phyloP scores from a whole-genome alignment of 345 rosid species.

The Angophora floribunda region DNA sequence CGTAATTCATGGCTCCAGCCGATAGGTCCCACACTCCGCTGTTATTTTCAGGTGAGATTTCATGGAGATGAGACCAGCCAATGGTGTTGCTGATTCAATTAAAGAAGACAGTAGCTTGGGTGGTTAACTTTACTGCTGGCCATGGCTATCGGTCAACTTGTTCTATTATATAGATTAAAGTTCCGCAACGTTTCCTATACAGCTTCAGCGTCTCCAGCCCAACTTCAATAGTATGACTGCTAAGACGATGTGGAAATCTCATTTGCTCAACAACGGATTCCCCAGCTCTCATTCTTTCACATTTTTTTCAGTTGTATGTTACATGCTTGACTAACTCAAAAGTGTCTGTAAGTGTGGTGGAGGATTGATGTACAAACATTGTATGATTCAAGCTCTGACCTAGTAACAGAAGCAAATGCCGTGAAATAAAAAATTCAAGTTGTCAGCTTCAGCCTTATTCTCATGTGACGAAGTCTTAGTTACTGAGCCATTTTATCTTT shows the following conservation, averaged over 20 bases:
- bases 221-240: neutral
- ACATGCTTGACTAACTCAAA: neutral
- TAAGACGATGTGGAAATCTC: neutral
- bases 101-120: slow-evolving; percentile 7
- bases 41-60: slow-evolving; percentile 49
- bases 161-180: slow-evolving; percentile 57
- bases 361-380: neutral
- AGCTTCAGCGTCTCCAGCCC: slow-evolving; percentile 45
- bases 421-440: no score
- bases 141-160: slow-evolving; percentile 31
- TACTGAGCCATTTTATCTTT: neutral
- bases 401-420: no score
- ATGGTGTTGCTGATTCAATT: slow-evolving; percentile 9
- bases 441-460: neutral
- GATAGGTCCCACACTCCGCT: neutral
- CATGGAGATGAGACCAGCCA: slow-evolving; percentile 43
- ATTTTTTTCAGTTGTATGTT: neutral
- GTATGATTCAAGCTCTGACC: neutral
- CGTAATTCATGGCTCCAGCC: neutral
- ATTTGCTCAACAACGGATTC: neutral
- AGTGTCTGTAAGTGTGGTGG: neutral
- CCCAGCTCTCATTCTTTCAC: neutral
- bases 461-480: neutral
- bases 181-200: slow-evolving; percentile 40
- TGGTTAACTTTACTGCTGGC: slow-evolving; percentile 5